A percentile compares a stretch with the other conserved stretches of the same genome.
Evolutionary conservation across 1,284 basidiomycete species (phyloP).

Genomic region (Boletellus deceptivus): DNA sequence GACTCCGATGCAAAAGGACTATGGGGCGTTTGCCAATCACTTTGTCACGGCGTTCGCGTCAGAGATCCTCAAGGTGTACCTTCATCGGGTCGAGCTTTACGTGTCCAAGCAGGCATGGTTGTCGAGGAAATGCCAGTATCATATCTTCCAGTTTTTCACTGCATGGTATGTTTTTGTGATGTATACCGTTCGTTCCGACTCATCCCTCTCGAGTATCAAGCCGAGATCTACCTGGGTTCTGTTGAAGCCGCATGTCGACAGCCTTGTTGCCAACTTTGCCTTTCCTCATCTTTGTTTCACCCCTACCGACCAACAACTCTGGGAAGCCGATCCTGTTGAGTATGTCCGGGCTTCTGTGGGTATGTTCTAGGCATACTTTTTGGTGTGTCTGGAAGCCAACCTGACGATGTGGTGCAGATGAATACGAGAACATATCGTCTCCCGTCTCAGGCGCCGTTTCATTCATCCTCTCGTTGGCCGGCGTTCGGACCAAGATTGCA

Average conservation of each 20-base stretch:
- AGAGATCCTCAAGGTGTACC: constrained; percentile 78
- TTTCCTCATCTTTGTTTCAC: constrained; percentile 87
- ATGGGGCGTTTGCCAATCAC: constrained; percentile 70
- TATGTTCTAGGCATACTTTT: constrained; percentile 34
- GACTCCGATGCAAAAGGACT: constrained; percentile 63
- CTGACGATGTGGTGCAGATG: constrained; percentile 47
- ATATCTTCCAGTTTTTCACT: constrained; percentile 79
- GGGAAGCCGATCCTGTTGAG: constrained; percentile 78
- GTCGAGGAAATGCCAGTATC: constrained; percentile 77
- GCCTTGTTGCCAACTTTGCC: constrained; percentile 71
- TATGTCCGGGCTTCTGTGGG: constrained; percentile 73
- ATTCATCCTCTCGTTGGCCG: constrained; percentile 75
- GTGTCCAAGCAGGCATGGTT: constrained; percentile 74
- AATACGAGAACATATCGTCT: constrained; percentile 73
- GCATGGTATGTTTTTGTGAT: constrained; percentile 61
- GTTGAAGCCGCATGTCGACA: constrained; percentile 79
- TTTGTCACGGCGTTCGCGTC: constrained; percentile 80
- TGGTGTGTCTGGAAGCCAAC: background rate
- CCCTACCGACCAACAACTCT: constrained; percentile 60
- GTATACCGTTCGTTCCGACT: background rate
- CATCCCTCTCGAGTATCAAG: constrained; percentile 64
- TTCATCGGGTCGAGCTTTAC: constrained; percentile 72
- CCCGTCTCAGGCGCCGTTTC: constrained; percentile 76
- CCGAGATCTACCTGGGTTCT: constrained; percentile 84
- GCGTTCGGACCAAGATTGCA: constrained; percentile 72